Base-by-base conservation (phyloP, 192 early-diverging fungal species). In the Coemansia erecta region DNA sequence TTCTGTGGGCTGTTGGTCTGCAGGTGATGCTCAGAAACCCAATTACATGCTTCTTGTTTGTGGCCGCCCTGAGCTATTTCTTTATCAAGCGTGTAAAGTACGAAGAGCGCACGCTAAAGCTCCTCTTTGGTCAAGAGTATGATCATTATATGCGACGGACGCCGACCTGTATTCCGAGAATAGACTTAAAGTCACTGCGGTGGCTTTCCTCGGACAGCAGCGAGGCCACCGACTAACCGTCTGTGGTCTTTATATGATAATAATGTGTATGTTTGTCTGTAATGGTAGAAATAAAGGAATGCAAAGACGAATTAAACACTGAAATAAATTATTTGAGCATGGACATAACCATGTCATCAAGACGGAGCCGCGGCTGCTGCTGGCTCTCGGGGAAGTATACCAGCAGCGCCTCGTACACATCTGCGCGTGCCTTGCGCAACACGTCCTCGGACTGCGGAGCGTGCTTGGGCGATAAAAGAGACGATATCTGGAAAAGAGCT, bases 121-220 rank as follows among this genome's bases (percentile, higher is more conserved):
- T 78, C 14, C 92, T 98, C 66, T 98, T 98, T 86, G 92, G 90
- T 18, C 69, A 82, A 9, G 82, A 86, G 19, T 98, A 94, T 60
- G 68, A 60, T 8, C 56, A 63, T 35, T 98, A 97, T 68, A 74
- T 81, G 55, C 63, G 71, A 12, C 72, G 73, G 45, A 87, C 88
- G 2, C 61, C 58, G n/a, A 87, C 88, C 8, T 83, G 80, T 23
- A 86, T 98, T 53, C 93, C 93, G 0, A 66, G 7, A 31, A 31
- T 31, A 31, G 28, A 31, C 28, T 31, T 31, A 31, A 31, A 31
- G 7, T 31, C 28, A 31, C 7, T 31, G 7, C 28, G 28, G 7
- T 31, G 2, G 28, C 28, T 31, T 31, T 31, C 28, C 28, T 31
- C 28, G 7, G 28, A 31, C 28, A 31, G 28, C 28, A 31, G 4